Evolutionary conservation across 2,329 filamentous ascomycete genomes (phyloP).

Genomic region (Stachybotrys chartarum): DNA sequence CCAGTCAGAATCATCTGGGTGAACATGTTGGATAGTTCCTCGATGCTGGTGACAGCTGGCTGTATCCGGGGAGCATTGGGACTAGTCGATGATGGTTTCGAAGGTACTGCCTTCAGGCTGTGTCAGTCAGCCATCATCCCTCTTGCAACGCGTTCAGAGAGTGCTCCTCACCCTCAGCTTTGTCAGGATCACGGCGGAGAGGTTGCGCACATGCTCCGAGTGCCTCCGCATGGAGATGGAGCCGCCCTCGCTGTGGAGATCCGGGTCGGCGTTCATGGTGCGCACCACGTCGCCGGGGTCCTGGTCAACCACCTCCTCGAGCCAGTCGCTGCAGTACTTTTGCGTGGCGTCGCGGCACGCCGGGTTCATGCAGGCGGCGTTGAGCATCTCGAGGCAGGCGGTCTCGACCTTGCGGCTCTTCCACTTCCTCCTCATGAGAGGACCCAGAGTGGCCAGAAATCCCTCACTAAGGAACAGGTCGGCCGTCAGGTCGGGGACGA

Average conservation of each 20-base stretch:
- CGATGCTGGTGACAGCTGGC: slow-evolving; percentile 52
- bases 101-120: slow-evolving; percentile 46
- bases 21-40: slow-evolving; percentile 58
- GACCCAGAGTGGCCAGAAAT: slow-evolving; percentile 71
- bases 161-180: slow-evolving; percentile 52
- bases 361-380: slow-evolving; percentile 81
- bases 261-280: slow-evolving; percentile 44
- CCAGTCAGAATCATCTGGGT: slow-evolving; percentile 58
- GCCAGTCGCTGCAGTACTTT: slow-evolving; percentile 80
- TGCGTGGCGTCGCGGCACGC: slow-evolving; percentile 76
- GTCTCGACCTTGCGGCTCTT: slow-evolving; percentile 83
- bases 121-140: slow-evolving; percentile 37
- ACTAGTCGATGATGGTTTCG: slow-evolving; percentile 30
- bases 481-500: slow-evolving; percentile 68
- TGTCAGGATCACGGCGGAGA: slow-evolving; percentile 69
- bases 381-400: slow-evolving; percentile 81
- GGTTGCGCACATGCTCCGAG: slow-evolving; percentile 53
- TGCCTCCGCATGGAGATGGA: slow-evolving; percentile 55
- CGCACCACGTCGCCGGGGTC: slow-evolving; percentile 50
- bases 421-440: slow-evolving; percentile 70
- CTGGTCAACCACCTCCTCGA: slow-evolving; percentile 75
- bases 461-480: slow-evolving; percentile 82
- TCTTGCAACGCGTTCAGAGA: background rate
- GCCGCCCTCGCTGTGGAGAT: slow-evolving; percentile 50
- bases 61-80: slow-evolving; percentile 38